Percentiles rank a stretch among this genome's conserved stretches.
These are phyloP conservation scores for Aspergillus ostianus DNA, from an alignment of 495 filamentous ascomycete species.

Conservation along the genomic window DNA sequence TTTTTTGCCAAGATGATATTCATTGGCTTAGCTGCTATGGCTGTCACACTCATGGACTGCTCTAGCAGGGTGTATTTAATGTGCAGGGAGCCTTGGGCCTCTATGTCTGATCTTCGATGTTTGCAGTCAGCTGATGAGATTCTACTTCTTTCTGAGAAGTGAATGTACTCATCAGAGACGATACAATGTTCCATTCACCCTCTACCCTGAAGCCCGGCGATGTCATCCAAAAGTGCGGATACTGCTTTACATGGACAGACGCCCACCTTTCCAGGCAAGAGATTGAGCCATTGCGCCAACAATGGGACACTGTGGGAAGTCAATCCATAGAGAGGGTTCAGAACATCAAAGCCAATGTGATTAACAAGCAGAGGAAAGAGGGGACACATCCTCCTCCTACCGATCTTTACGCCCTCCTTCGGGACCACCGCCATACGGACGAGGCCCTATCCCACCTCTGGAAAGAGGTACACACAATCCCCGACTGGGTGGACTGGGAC, in stretches of 20 bases:
- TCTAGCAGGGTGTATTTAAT: too few relatives aligned
- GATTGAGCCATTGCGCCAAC: conserved; percentile 40
- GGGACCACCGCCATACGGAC: conserved; percentile 48
- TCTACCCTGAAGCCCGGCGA: conserved; percentile 10
- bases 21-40: too few relatives aligned
- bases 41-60: too few relatives aligned
- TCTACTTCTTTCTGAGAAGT: not conserved
- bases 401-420: conserved; percentile 15
- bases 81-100: too few relatives aligned
- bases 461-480: conserved; percentile 58
- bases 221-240: conserved; percentile 35
- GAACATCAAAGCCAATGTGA: conserved; percentile 23
- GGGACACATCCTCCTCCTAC: conserved; percentile 5
- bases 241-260: conserved; percentile 45
- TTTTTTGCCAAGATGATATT: too few relatives aligned
- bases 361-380: conserved; percentile 10
- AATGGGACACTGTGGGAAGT: conserved; percentile 44
- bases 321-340: conserved; percentile 42
- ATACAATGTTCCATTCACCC: not conserved
- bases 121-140: too few relatives aligned
- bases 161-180: not conserved
- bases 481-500: conserved; percentile 69
- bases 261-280: conserved; percentile 42
- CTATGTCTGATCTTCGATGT: too few relatives aligned
- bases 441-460: conserved; percentile 53